A percentile compares a stretch with the other conserved stretches of the same genome.
phyloP scores from a whole-genome alignment of 768 basidiomycete genomes.

The Leccinum pellstonianum region DNA sequence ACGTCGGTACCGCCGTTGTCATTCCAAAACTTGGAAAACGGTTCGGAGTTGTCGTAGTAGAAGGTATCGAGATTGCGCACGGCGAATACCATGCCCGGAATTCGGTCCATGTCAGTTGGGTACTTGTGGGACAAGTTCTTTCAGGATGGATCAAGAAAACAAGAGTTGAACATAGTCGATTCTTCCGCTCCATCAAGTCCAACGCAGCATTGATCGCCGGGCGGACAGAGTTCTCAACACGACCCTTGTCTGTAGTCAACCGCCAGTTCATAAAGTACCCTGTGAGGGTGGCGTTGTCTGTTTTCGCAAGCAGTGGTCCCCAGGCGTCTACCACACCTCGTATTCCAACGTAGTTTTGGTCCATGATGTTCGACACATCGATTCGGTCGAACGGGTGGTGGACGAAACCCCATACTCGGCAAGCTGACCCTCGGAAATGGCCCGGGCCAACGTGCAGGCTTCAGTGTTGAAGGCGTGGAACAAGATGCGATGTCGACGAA shows the following conservation, averaged over 20 bases:
- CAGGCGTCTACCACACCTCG: constrained; percentile 33
- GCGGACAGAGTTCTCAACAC: constrained; percentile 11
- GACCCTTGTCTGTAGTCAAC: neutral
- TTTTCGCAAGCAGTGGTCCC: constrained; percentile 38
- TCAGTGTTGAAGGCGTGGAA: constrained; percentile 39
- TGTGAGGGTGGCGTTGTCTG: constrained; percentile 33
- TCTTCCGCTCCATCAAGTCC: constrained; percentile 12
- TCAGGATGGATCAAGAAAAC: neutral
- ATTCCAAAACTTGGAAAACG: constrained; percentile 37
- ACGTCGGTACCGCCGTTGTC: constrained; percentile 24
- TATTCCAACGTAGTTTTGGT: constrained; percentile 43
- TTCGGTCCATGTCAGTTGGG: constrained; percentile 2
- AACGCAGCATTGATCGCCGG: constrained; percentile 3
- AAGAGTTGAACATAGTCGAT: constrained; percentile 12
- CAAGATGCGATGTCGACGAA: constrained; percentile 34
- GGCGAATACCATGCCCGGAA: constrained; percentile 2
- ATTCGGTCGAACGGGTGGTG: constrained; percentile 42
- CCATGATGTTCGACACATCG: constrained; percentile 49
- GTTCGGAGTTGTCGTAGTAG: constrained; percentile 38
- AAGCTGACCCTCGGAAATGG: constrained; percentile 26
- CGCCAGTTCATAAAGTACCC: constrained; percentile 53
- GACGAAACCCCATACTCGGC: constrained; percentile 22
- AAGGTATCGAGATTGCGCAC: constrained; percentile 14
- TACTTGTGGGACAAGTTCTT: constrained; percentile 9
- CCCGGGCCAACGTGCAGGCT: constrained; percentile 40